Conservation (phyloP, 1,284 basidiomycete species). For the Puccinia novopanici region DNA sequence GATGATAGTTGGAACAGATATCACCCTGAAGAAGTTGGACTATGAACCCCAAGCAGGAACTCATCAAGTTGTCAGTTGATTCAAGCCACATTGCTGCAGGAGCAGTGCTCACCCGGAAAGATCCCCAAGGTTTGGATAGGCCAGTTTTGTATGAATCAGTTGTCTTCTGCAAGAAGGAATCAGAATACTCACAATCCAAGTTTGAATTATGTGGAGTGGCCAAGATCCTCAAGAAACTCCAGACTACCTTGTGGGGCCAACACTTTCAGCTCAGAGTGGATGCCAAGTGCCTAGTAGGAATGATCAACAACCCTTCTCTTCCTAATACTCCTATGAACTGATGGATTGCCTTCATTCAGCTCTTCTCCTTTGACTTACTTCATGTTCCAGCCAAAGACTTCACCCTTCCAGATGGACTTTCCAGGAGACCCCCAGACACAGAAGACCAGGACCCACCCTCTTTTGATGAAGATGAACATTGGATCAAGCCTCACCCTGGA, state of each 20-base stretch:
- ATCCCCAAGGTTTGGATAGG: neutral
- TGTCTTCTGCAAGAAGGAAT: neutral
- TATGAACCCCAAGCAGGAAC: constrained; percentile 22
- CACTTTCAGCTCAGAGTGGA: neutral
- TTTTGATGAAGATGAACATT: too few relatives aligned
- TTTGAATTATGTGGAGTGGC: constrained; percentile 12
- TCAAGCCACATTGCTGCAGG: constrained; percentile 1
- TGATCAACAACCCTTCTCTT: constrained; percentile 1
- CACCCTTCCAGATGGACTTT: constrained; percentile 23
- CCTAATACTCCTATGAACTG: constrained; percentile 24
- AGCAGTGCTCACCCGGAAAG: neutral
- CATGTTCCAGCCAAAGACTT: constrained; percentile 14
- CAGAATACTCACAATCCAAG: constrained; percentile 7
- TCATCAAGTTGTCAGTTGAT: neutral
- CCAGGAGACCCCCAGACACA: neutral
- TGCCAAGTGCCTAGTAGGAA: neutral
- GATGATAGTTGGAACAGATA: neutral
- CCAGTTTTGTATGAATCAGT: constrained; percentile 7
- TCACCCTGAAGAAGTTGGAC: neutral
- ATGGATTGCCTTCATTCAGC: constrained; percentile 21
- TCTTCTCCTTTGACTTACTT: constrained; percentile 11
- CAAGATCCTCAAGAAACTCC: constrained; percentile 1
- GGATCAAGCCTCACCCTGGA: too few relatives aligned
- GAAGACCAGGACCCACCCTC: too few relatives aligned
- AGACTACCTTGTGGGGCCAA: constrained; percentile 13